Conservation (phyloP, 352 stramenopile genomes). For the Peronospora farinosa region DNA sequence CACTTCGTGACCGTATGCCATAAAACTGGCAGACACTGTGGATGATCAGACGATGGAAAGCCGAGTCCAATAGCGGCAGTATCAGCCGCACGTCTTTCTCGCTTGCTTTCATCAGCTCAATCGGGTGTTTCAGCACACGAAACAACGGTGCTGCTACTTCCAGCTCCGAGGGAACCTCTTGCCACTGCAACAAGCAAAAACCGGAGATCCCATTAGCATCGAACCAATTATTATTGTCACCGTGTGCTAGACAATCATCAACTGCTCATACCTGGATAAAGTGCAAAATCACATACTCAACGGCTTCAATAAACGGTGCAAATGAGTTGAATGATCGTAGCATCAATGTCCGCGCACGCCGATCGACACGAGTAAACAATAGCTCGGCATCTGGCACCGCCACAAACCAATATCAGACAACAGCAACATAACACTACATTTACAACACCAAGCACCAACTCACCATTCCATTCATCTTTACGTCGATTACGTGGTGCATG, state of each 20-base stretch:
- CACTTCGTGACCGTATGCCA: conserved; percentile 75
- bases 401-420: conserved; percentile 1
- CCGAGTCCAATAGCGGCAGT: conserved; percentile 70
- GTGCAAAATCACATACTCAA: conserved; percentile 73
- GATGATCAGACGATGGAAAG: conserved; percentile 83
- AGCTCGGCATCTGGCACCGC: conserved; percentile 51
- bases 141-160: conserved; percentile 56
- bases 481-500: conserved; percentile 38
- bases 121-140: conserved; percentile 54
- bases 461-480: conserved; percentile 73
- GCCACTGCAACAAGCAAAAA: conserved; percentile 40
- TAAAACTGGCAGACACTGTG: conserved; percentile 88
- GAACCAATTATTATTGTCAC: neutral
- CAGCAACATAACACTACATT: neutral
- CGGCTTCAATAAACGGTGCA: conserved; percentile 65
- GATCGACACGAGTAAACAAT: conserved; percentile 75
- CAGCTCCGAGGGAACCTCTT: conserved; percentile 63
- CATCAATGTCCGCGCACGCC: conserved; percentile 59
- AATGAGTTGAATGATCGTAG: conserved; percentile 64
- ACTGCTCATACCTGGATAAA: conserved; percentile 64
- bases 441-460: conserved; percentile 3
- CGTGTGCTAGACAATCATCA: neutral
- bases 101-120: conserved; percentile 47
- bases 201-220: neutral
- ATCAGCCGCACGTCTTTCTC: conserved; percentile 68